A percentile compares a stretch with the other conserved stretches of the same genome.
Evolutionary conservation across 2,329 filamentous ascomycete genomes (phyloP).

Genomic region (Dothistroma septosporum): DNA sequence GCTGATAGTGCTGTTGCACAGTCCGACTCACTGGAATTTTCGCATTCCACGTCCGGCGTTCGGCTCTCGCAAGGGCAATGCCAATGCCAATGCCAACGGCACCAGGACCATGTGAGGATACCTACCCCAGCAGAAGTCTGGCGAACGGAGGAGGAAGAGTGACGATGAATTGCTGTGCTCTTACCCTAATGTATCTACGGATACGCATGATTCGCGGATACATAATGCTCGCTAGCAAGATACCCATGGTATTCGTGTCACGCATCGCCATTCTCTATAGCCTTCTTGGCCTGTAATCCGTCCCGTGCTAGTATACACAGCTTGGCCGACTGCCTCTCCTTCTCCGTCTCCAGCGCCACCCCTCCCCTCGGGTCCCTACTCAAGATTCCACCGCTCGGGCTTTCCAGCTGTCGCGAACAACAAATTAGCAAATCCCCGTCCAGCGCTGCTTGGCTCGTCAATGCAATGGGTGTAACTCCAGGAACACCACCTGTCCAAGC

Average conservation of each 20-base stretch:
- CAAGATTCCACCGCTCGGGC: slow-evolving; percentile 59
- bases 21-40: background rate
- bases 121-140: too few relatives aligned
- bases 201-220: background rate
- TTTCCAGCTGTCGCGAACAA: slow-evolving; percentile 46
- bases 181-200: background rate
- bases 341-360: slow-evolving; percentile 68
- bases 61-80: background rate
- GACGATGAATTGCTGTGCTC: background rate
- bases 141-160: background rate
- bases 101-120: background rate
- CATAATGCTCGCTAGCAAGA: background rate
- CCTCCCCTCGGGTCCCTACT: slow-evolving; percentile 50
- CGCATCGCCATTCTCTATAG: background rate
- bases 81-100: background rate
- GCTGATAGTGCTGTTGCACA: background rate
- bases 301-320: slow-evolving; percentile 45
- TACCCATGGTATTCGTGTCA: background rate
- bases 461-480: too few relatives aligned
- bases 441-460: too few relatives aligned
- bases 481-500: too few relatives aligned
- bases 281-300: background rate
- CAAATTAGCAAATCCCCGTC: too few relatives aligned
- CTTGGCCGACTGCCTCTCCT: slow-evolving; percentile 61
- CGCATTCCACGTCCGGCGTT: slow-evolving; percentile 1